Conservation (phyloP, 139 green algal genomes). For the Yamagishiella unicocca region DNA sequence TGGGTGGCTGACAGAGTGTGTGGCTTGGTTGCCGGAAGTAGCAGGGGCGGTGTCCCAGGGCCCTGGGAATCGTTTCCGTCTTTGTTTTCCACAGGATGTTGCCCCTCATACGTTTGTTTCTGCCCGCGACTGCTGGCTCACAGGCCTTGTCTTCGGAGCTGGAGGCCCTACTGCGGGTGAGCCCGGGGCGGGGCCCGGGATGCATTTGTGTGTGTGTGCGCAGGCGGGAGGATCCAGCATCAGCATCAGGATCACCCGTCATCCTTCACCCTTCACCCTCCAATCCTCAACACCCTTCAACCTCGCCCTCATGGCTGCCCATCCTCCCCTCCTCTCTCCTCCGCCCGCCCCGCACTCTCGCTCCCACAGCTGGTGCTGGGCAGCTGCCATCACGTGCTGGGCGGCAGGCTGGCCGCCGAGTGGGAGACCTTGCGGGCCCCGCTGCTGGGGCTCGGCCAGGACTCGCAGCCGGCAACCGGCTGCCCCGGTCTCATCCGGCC, state of each 20-base stretch:
- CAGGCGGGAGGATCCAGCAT: neutral
- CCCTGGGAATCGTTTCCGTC: neutral
- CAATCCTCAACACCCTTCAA: neutral
- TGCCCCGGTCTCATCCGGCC: no score
- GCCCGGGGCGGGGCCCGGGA: no score
- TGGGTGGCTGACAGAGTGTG: neutral
- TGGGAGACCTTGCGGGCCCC: neutral
- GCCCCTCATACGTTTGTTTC: neutral
- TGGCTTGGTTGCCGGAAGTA: neutral
- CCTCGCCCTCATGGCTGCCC: neutral
- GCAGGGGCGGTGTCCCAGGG: neutral
- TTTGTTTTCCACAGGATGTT: neutral
- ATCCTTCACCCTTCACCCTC: neutral
- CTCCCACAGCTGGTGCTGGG: conserved; percentile 6
- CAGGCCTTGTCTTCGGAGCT: neutral
- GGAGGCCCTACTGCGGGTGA: neutral
- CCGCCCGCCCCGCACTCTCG: no score
- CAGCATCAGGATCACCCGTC: neutral
- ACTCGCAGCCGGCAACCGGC: no score
- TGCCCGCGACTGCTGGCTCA: neutral
- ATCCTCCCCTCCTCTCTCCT: neutral
- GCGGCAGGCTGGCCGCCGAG: neutral
- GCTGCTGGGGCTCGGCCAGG: neutral
- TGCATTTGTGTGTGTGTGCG: neutral
- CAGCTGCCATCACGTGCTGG: neutral